Base-by-base conservation (phyloP, 2,329 filamentous ascomycete species). In the Coniochaeta sp. region DNA sequence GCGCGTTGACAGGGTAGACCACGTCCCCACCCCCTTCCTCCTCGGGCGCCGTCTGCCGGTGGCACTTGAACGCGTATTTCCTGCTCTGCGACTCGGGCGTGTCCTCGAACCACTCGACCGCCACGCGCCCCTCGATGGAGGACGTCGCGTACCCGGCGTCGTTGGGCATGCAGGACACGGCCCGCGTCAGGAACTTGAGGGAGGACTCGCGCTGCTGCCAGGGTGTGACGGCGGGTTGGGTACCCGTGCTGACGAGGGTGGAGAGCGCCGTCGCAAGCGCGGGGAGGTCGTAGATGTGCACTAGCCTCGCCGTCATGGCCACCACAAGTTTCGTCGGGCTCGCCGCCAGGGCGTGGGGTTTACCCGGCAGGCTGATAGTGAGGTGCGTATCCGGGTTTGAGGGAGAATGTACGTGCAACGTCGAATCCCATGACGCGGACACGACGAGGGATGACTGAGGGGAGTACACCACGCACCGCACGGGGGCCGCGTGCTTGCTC, bases 61-160 rank as follows among this genome's bases (percentile, higher is more conserved):
- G 94, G 70, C 94, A 99, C 70, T 99, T 99, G 81, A 99, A 99
- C 13, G 94, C 94, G 67, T 97, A 99, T 69, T 96, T 97, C 58
- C 91, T 82, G 33, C 88, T 86, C 71, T 97, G 91, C 4, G 88
- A 91, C 67, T 92, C 88, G 38, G 83, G 76, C 5, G 84, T 89
- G 14, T 94, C 89, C 65, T 97, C 94, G 66, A 99, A 97, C 89
- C 91, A 97, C 69, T 99, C 94, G 1, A 99, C 94, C 0, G 91
- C 92, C 2, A 99, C 91, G 60, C 94, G 85, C 4, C 94, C 94
- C 66, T 99, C 94, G 62, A 99, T 99, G 62, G 86, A 91, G 53
- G 84, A 89, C 1, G 87, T 92, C 9, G 92, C 91, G 66, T 97
- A 99, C 5, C 94, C 94, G 10, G 87, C 88, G 59, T 96, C 94